Conservation (phyloP, 176 grass and related monocot species). For the Tillandsia leiboldiana region DNA sequence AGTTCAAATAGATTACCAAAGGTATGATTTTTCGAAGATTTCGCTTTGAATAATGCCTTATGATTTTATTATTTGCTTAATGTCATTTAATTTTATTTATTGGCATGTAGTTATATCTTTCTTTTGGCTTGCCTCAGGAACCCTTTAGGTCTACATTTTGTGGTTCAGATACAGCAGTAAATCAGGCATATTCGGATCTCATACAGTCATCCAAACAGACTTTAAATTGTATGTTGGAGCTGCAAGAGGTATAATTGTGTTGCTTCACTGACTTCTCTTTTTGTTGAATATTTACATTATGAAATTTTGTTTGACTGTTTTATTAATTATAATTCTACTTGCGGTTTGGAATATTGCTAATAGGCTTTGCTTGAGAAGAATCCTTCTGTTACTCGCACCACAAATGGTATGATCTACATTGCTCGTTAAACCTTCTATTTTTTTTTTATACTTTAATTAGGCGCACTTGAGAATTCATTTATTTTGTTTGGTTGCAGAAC, state of each 20-base stretch:
- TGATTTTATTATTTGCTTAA: neutral
- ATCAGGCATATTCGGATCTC: constrained; percentile 56
- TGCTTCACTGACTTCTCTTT: neutral
- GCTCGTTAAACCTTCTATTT: neutral
- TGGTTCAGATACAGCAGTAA: constrained; percentile 36
- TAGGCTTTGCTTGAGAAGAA: constrained; percentile 83
- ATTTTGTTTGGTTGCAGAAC: too few relatives aligned
- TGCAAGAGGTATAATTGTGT: constrained; percentile 62
- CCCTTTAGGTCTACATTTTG: constrained; percentile 55
- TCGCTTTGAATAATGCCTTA: too few relatives aligned
- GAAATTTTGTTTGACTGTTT: neutral
- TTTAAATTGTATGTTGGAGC: constrained; percentile 52
- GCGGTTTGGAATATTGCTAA: constrained; percentile 5
- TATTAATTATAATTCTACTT: constrained; percentile 1
- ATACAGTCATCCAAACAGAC: constrained; percentile 51
- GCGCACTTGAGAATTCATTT: too few relatives aligned
- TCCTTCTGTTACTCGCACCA: constrained; percentile 26
- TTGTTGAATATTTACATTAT: neutral
- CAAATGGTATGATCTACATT: constrained; percentile 29
- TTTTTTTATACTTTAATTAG: constrained; percentile 1
- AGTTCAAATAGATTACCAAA: constrained; percentile 81
- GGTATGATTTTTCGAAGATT: constrained; percentile 23
- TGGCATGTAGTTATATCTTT: neutral
- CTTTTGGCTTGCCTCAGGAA: constrained; percentile 32
- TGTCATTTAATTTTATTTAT: neutral